Base-by-base conservation (phyloP, 1,139 yeast species). In the Candida tetrigidarum region DNA sequence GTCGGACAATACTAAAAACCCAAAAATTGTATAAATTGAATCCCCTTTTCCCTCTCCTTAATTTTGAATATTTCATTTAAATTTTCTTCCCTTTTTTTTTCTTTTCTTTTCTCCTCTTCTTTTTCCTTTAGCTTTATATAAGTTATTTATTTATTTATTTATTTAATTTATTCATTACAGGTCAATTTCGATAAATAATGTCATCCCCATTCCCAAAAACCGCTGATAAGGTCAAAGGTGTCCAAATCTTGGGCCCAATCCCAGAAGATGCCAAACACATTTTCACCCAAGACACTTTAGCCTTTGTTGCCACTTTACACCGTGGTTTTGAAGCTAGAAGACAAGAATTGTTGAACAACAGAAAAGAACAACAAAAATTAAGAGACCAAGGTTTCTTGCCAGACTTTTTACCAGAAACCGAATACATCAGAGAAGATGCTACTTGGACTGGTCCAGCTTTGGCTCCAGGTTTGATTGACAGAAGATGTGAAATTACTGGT, bases 401-500 rank as follows among this genome's bases (percentile, higher is more conserved):
- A 37, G 83, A 83, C 59, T 86, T 86, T 66, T 69, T 85, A 48
- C 87, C 89, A 19, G 90, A 84, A 63, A 86, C 95, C 30, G 71
- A 71, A 52, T 67, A 78, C 62, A 83, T 86, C 60, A 78, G 95
- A 64, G 81, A 85, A 36, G 90, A 86, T 62, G 76, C 84, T 32
- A 75, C 84, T 42, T 86, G 95, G 95, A 83, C 83, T 51, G 93
- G 93, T 34, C 89, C 93, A 32, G 72, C 84, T 35, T 81, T 86
- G 51, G 91, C 87, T 35, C 86, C 83, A 22, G 92, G 93, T 36
- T 77, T 86, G 52, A 81, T 78, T 54, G 95, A 86, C 72, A 78
- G 92, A 71, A 80, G 84, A 71, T 89, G 76, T 56, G 96, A 90
- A 68, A 83, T 90, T 65, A 90, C 96, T 26, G 96, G 97, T 38